Percentiles rank a stretch among this genome's conserved stretches.
These are phyloP conservation scores for Crotalaria pallida DNA, from an alignment of 306 rosid species.

Conservation along the genomic window DNA sequence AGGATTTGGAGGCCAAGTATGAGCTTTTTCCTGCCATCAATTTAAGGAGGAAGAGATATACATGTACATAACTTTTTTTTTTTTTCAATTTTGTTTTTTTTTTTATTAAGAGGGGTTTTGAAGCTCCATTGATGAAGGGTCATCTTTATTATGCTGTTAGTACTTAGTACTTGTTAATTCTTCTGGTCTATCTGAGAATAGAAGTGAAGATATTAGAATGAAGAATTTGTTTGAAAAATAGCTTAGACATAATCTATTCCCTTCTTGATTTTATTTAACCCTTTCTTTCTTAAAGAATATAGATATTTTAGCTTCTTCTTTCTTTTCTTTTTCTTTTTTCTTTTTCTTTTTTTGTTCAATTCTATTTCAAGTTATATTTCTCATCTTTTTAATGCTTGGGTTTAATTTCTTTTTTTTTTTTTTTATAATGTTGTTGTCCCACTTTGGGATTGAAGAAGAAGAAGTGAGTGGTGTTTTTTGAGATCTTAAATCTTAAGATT, in stretches of 20 bases:
- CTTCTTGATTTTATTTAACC: too few relatives aligned
- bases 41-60: conserved; percentile 18
- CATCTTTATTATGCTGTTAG: conserved; percentile 11
- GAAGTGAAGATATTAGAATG: conserved; percentile 14
- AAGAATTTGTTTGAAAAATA: conserved; percentile 20
- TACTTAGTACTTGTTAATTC: conserved; percentile 16
- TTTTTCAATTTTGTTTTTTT: conserved; percentile 11
- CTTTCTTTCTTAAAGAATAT: too few relatives aligned
- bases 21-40: not conserved
- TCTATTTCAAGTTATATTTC: not conserved
- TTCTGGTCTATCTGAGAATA: conserved; percentile 9
- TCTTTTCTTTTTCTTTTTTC: not conserved
- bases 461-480: conserved; percentile 33
- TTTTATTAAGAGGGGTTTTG: conserved; percentile 11
- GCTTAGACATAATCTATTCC: not conserved
- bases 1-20: not conserved
- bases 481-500: conserved; percentile 43
- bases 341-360: not conserved
- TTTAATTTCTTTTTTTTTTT: conserved; percentile 8
- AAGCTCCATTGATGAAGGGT: conserved; percentile 25
- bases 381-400: not conserved
- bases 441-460: conserved; percentile 39
- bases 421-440: conserved; percentile 12
- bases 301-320: not conserved
- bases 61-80: conserved; percentile 28